A percentile compares a stretch with the other conserved stretches of the same genome.
phyloP scores from a whole-genome alignment of 768 basidiomycete species.

The Russula lepida region DNA sequence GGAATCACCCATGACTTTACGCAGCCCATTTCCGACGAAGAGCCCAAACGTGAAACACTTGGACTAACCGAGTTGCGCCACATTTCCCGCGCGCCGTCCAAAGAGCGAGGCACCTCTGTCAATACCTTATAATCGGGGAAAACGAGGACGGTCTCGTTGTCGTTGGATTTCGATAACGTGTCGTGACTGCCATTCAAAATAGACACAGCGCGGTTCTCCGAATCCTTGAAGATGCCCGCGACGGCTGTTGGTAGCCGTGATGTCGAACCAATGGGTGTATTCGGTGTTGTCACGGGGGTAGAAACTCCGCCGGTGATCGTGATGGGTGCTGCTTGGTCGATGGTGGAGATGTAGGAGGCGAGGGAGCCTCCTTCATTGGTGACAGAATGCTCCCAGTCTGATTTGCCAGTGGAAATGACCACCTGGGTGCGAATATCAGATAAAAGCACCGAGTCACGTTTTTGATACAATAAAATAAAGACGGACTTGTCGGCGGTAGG shows the following conservation, averaged over 20 bases:
- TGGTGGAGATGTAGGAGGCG: conserved; percentile 44
- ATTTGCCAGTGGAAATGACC: conserved; percentile 82
- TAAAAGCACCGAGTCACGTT: neutral
- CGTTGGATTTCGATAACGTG: conserved; percentile 55
- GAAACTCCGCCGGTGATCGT: neutral
- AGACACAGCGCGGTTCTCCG: conserved; percentile 49
- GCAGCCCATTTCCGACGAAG: conserved; percentile 35
- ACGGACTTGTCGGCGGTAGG: conserved; percentile 71
- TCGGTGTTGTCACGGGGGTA: conserved; percentile 21
- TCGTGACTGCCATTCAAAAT: conserved; percentile 81
- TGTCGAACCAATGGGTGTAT: conserved; percentile 4
- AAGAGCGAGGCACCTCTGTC: conserved; percentile 55
- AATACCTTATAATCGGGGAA: conserved; percentile 90
- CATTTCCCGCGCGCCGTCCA: conserved; percentile 58
- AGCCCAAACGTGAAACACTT: conserved; percentile 40
- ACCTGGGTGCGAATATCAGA: conserved; percentile 38
- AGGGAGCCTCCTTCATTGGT: conserved; percentile 63
- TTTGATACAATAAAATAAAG: neutral
- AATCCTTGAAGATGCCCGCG: conserved; percentile 50
- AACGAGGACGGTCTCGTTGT: conserved; percentile 72
- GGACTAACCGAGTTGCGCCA: conserved; percentile 61
- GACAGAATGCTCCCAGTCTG: conserved; percentile 82
- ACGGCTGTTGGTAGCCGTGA: conserved; percentile 22
- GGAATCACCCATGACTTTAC: conserved; percentile 75
- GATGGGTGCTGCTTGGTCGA: conserved; percentile 19